These are phyloP conservation scores for Rugosomyces carneus DNA, from an alignment of 1,284 basidiomycete species.

Conservation along the genomic window DNA sequence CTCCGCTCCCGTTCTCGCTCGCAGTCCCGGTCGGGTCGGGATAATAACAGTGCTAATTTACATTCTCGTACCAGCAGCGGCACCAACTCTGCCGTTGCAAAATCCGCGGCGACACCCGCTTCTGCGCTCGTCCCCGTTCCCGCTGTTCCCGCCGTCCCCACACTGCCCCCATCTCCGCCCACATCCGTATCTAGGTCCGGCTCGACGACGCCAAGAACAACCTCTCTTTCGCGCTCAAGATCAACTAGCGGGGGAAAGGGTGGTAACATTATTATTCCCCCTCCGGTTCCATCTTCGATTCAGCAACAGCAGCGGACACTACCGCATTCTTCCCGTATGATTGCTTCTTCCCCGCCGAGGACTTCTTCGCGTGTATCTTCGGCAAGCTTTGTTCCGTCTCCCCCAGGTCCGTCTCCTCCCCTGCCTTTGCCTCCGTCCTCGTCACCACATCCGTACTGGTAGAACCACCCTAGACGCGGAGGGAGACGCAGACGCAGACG, in stretches of 20 bases:
- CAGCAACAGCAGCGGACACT: not conserved
- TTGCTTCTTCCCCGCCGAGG: not conserved
- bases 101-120: not conserved
- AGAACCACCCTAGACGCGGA: too few relatives aligned
- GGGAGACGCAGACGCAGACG: too few relatives aligned
- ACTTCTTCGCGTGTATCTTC: not conserved
- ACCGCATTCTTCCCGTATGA: not conserved
- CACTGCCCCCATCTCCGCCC: constrained; percentile 4
- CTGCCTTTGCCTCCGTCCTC: constrained; percentile 1
- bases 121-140: too few relatives aligned
- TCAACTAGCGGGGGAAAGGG: not conserved
- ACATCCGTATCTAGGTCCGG: not conserved
- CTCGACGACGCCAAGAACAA: not conserved
- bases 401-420: not conserved
- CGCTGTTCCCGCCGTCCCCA: too few relatives aligned
- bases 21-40: too few relatives aligned
- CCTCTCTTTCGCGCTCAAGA: not conserved
- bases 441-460: not conserved
- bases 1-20: constrained; percentile 2
- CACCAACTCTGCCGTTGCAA: not conserved
- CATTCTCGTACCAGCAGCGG: too few relatives aligned
- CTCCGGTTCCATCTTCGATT: too few relatives aligned
- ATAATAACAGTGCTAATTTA: too few relatives aligned
- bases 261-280: too few relatives aligned
- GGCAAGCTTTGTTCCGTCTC: not conserved